Evolutionary conservation across 2,329 filamentous ascomycete species (phyloP), one percentile per base, ranked within the genome.

Genomic region (Mycocentrospora acerina): DNA sequence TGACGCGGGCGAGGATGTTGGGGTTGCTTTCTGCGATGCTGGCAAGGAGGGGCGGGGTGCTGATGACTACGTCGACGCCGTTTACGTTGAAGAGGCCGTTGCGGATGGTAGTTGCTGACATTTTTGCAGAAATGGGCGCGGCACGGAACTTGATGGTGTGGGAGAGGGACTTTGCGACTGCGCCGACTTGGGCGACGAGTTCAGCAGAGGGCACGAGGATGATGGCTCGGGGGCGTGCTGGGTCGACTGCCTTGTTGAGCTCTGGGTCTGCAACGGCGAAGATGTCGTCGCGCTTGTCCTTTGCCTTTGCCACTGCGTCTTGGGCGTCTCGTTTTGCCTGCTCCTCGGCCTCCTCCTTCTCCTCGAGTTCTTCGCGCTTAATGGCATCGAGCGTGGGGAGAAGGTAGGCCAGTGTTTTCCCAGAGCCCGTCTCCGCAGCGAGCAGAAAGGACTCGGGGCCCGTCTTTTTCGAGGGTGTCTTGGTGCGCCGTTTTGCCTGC

Each of bases 401-500:
- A 4, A 97, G 73, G 62, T 98, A 98, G 7, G 93, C 89, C 46
- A 98, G 74, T 1, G 93, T 98, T 74, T 98, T 98, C 44, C 93
- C 93, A 1, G 93, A 97, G 10, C 93, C 93, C 0, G 93, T 98
- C 73, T 98, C 93, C 9, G 93, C 93, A 4, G 93, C 93, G 33
- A 98, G 76, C 10, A 98, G 76, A 60, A 88, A 96, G 35, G 82
- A 76, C 37, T 82, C 72, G 58, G 79, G 76, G n/a, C 49, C 68
- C 49, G 61, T 60, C 57, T 42, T 46, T 35, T 55, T 59, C 3
- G 62, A 38, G 4, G 45, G 50, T 25, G 57, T 36, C 28, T 46
- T 48, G 27, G 60, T 65, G 42, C 59, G 57, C 60, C 39, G 44
- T 27, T 54, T 68, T 14, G 67, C 64, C 15, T 74, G 63, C 56